Evolutionary conservation across 768 basidiomycete genomes (phyloP), one percentile per base, ranked within the genome.

Genomic region (Austroboletus eburneus): DNA sequence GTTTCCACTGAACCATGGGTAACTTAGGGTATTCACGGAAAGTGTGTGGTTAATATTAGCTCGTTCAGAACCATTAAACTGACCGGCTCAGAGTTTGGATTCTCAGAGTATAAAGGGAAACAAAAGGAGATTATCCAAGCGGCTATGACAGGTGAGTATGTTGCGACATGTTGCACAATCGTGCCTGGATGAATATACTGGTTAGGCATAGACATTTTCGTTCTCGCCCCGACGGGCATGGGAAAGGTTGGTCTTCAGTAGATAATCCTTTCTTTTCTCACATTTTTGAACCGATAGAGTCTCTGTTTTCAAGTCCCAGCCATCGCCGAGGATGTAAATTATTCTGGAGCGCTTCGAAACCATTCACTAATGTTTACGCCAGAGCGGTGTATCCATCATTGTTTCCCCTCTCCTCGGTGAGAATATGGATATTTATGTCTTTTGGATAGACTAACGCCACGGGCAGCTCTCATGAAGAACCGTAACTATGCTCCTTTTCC

Each of bases 231-330:
- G 1, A 92, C 91, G 9, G 88, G 90, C 4, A 88, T 91, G 85
- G 91, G 90, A 27, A 92, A 92, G 76, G 89, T 84, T 27, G 24
- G 32, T 57, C 59, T 40, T 1, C 13, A 5, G 37, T 21, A 5
- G 6, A 21, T 4, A 4, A 2, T 20, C 5, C 13, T 29, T 3
- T 5, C 21, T 18, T 4, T 3, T 12, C 17, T 36, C 9, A 13
- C 20, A 43, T 36, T 37, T 29, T 27, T n/a, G 44, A 35, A 38
- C 42, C 5, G 18, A 4, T 42, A 90, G 87, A 90, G 87, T 56
- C 57, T 92, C 4, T 92, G 90, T 64, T 92, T 91, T 58, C 90
- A 91, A 67, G 69, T 91, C 23, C 90, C 90, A 36, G 89, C 90
- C 0, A 67, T 85, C 27, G 80, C 81, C 9, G 78, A 75, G 33